Evolutionary conservation across 345 rosid species (phyloP).

Genomic region (Eucalyptus regnans): DNA sequence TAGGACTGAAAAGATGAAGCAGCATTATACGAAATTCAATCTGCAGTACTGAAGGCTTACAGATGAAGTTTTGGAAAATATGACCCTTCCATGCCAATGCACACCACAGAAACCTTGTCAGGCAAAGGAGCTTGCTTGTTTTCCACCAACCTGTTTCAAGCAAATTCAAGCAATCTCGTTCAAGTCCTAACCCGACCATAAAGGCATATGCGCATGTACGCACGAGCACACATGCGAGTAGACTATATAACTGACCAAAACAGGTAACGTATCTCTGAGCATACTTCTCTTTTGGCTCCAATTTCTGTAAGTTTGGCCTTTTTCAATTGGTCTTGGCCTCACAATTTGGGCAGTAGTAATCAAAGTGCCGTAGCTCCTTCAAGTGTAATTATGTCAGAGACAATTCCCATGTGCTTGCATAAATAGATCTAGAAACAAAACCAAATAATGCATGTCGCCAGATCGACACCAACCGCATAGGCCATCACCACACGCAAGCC

Average conservation of each 20-base stretch:
- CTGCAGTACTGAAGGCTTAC: no score
- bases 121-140: slow-evolving; percentile 24
- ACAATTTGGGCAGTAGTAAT: slow-evolving; percentile 82
- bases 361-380: slow-evolving; percentile 59
- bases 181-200: background rate
- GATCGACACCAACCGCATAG: no score
- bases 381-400: background rate
- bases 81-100: slow-evolving; percentile 24
- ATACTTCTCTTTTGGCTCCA: slow-evolving; percentile 40
- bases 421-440: background rate
- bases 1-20: no score
- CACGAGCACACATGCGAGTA: background rate
- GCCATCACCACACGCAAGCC: no score
- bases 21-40: no score
- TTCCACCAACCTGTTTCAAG: slow-evolving; percentile 37
- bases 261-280: background rate
- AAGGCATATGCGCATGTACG: background rate
- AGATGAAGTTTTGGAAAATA: no score
- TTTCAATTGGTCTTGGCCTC: slow-evolving; percentile 22
- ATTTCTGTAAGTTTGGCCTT: slow-evolving; percentile 10
- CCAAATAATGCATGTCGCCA: slow-evolving; percentile 23
- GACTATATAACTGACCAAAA: background rate
- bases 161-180: background rate
- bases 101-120: slow-evolving; percentile 64
- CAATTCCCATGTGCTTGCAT: background rate